phyloP scores from a whole-genome alignment of 176 grass and related monocot species.

The Aegilops sharonensis region DNA sequence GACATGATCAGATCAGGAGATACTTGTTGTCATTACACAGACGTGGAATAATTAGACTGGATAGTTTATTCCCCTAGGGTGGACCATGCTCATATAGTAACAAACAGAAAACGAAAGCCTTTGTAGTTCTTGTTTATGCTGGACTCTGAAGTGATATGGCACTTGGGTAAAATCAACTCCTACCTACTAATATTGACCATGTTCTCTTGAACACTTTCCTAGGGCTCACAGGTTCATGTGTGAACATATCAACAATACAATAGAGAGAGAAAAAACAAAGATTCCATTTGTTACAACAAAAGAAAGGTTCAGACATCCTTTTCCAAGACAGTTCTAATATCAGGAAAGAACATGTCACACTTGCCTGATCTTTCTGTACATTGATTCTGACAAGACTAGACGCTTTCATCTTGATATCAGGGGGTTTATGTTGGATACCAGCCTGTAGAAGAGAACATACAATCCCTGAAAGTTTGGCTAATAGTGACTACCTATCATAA shows the following conservation, averaged over 20 bases:
- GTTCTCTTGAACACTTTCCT: neutral
- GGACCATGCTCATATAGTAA: neutral
- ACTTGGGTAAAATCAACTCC: neutral
- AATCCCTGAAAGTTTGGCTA: constrained; percentile 20
- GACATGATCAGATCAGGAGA: constrained; percentile 15
- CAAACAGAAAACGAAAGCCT: neutral
- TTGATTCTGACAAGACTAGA: constrained; percentile 80
- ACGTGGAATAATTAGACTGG: neutral
- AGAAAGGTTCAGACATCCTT: neutral
- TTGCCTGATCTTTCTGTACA: constrained; percentile 84
- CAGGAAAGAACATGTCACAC: constrained; percentile 17
- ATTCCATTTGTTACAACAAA: neutral
- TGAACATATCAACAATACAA: neutral
- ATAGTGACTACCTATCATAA: constrained; percentile 15
- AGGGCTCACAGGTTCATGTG: neutral
- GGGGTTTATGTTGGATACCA: constrained; percentile 76
- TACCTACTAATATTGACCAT: constrained; percentile 1
- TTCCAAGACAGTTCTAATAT: constrained; percentile 15
- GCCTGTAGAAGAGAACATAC: constrained; percentile 51
- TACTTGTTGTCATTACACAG: neutral
- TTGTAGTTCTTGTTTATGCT: neutral
- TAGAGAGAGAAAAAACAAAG: neutral
- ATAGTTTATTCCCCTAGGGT: neutral
- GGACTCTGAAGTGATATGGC: neutral
- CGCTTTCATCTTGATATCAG: constrained; percentile 77